Evolutionary conservation across 2,329 filamentous ascomycete genomes (phyloP), one percentile per base, ranked within the genome.

Genomic region (Mycosphaerella sp.): DNA sequence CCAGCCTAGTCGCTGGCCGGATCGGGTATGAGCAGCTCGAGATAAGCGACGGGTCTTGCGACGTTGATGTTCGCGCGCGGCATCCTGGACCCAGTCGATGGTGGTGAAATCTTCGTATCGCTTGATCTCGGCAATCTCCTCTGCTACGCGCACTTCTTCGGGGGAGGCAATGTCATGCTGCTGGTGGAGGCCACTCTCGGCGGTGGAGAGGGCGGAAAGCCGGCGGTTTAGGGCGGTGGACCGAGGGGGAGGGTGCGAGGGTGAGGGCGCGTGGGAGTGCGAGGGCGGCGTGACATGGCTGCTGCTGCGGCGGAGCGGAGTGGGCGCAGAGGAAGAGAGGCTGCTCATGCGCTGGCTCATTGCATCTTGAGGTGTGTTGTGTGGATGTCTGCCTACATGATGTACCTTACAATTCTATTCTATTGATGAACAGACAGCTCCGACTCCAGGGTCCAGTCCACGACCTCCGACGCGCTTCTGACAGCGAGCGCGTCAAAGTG

Each of bases 71-170:
- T 96, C 93, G 58, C 90, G 85, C 30, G 89, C 86, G 9, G 91
- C 90, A 79, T 98, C 93, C 69, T 98, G 91, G 0, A 98, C 91
- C 93, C 93, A 98, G 71, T 98, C 93, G 79, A 93, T 93, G 0
- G 93, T 98, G 5, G 90, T 95, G 68, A 98, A 98, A 72, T 98
- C 93, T 79, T 82, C 93, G 73, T 98, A 98, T 73, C 91, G 81
- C 73, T 96, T 96, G 68, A 98, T 97, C 75, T 96, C 86, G 21
- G 87, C 90, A 66, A 98, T 95, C 73, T 98, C 93, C 66, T 97
- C 90, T 55, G 89, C 86, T 59, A 95, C 88, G 56, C 85, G 81
- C 55, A 84, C 80, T 63, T 87, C 81, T 49, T 77, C 81, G 25
- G 75, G 75, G 9, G 75, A 71, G 43, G 75, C 73, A 54, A 72